phyloP scores from a whole-genome alignment of 1,139 yeast genomes.

The Saccharomycopsis hybrid region DNA sequence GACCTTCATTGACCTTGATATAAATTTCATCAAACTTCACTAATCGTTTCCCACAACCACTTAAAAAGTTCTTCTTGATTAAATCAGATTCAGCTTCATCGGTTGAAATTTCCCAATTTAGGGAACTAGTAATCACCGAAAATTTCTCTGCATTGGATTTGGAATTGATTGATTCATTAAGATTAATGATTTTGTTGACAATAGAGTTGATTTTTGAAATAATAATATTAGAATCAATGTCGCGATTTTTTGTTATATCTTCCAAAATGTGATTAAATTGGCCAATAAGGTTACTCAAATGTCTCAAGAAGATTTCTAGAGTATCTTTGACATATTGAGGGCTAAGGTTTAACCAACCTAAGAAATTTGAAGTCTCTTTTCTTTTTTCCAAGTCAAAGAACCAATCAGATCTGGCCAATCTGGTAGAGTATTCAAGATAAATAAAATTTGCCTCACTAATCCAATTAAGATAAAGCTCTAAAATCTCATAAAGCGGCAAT shows the following conservation, averaged over 20 bases:
- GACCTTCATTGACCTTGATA: slow-evolving; percentile 19
- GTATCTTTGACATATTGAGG: slow-evolving; percentile 11
- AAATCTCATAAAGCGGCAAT: slow-evolving; percentile 16
- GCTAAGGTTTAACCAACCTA: slow-evolving; percentile 12
- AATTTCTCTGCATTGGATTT: slow-evolving; percentile 14
- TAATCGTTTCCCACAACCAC: slow-evolving; percentile 8
- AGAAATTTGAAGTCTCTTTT: slow-evolving; percentile 11
- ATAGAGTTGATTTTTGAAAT: slow-evolving; percentile 10
- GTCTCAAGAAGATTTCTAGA: slow-evolving; percentile 10
- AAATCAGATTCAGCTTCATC: background rate
- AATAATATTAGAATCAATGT: slow-evolving; percentile 16
- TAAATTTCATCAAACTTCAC: slow-evolving; percentile 15
- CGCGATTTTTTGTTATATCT: slow-evolving; percentile 8
- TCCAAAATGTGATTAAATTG: slow-evolving; percentile 8
- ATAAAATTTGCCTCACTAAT: slow-evolving; percentile 16
- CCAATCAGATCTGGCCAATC: slow-evolving; percentile 16
- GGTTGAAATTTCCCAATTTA: slow-evolving; percentile 11
- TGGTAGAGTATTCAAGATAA: slow-evolving; percentile 16
- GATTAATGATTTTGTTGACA: background rate
- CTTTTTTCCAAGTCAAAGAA: slow-evolving; percentile 17
- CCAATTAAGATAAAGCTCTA: slow-evolving; percentile 16
- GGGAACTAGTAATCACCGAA: slow-evolving; percentile 5
- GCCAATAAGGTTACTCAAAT: slow-evolving; percentile 5
- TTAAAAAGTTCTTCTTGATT: slow-evolving; percentile 12
- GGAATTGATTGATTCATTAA: slow-evolving; percentile 11